Evolutionary conservation across 495 filamentous ascomycete species (phyloP).

Genomic region (Talaromyces nanjingensis): DNA sequence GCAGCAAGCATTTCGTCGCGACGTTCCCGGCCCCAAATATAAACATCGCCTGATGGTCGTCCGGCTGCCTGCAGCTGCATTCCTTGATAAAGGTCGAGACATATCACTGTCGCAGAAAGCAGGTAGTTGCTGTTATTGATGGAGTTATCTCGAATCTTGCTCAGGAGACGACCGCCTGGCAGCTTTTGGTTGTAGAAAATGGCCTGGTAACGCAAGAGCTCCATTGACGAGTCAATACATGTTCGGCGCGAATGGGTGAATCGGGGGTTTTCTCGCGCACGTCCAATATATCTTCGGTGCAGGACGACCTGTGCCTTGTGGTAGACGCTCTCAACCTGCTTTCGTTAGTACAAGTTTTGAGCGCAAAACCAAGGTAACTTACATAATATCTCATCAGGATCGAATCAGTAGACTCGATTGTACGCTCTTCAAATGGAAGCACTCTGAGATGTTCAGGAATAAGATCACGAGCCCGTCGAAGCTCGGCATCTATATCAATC

Average conservation of each 20-base stretch:
- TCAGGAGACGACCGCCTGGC: constrained; percentile 62
- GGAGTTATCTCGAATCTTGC: constrained; percentile 66
- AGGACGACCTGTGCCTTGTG: constrained; percentile 83
- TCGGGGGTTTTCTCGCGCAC: constrained; percentile 69
- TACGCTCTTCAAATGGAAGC: constrained; percentile 68
- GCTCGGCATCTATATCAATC: constrained; percentile 67
- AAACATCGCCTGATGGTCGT: constrained; percentile 42
- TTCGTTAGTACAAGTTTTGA: constrained; percentile 10
- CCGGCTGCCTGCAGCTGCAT: constrained; percentile 28
- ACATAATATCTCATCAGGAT: constrained; percentile 77
- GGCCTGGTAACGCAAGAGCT: constrained; percentile 67
- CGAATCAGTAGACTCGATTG: constrained; percentile 66
- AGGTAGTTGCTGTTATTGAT: constrained; percentile 80
- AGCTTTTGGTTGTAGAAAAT: constrained; percentile 69
- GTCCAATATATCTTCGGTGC: constrained; percentile 76
- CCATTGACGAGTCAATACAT: constrained; percentile 82
- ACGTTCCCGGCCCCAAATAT: constrained; percentile 63
- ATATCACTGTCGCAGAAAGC: constrained; percentile 81
- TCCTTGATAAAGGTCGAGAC: constrained; percentile 64
- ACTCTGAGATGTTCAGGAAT: constrained; percentile 75
- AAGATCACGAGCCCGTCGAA: constrained; percentile 62
- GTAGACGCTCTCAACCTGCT: constrained; percentile 71
- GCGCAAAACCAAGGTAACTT: neutral
- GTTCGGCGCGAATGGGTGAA: constrained; percentile 79
- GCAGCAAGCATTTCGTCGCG: constrained; percentile 67